Base-by-base conservation (phyloP, 352 stramenopile genomes). In the Globisporangium echinulatum region DNA sequence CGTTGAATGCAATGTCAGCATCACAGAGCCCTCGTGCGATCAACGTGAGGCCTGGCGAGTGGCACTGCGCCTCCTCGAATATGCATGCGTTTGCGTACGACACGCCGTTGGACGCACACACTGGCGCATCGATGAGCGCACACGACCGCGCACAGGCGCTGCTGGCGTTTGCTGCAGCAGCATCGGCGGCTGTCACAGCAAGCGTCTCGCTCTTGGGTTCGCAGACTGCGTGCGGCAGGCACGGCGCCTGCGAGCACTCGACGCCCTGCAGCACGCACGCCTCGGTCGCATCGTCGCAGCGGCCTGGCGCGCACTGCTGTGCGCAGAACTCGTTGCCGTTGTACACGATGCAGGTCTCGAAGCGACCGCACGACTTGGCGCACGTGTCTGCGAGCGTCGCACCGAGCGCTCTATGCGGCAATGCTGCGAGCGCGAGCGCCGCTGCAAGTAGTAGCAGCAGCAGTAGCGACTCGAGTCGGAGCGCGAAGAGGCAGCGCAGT, bases 51-150 rank as follows among this genome's bases (percentile, higher is more conserved):
- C 52, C 42, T 4, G 65, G 53, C 10, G 33, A 33, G n/a, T 37
- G 49, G 50, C 75, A 88, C 49, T 74, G 69, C 4, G 72, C 75
- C 56, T 70, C 52, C n/a, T 81, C 64, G 25, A 88, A 70, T 58
- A 78, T 84, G 51, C 78, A 88, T 36, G 54, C 43, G 55, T 85
- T 88, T 3, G 67, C 68, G 36, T 84, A 88, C 33, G 78, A 76
- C 4, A 75, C 61, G 13, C 56, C 54, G 47, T 85, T 54, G 0
- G 75, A 85, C 8, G 64, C 75, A 37, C 78, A 85, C 13, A 85
- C 71, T 10, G 75, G 75, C 1, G 71, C 63, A 54, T 65, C 60
- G 10, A 77, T 52, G 25, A 74, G 63, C 19, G 77, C 69, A 39
- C 75, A 86, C 44, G 63, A 58, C 0, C 66, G 54, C 2, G 62